Evolutionary conservation across 495 filamentous ascomycete species (phyloP).

Genomic region (Parachaetomium inaequale): DNA sequence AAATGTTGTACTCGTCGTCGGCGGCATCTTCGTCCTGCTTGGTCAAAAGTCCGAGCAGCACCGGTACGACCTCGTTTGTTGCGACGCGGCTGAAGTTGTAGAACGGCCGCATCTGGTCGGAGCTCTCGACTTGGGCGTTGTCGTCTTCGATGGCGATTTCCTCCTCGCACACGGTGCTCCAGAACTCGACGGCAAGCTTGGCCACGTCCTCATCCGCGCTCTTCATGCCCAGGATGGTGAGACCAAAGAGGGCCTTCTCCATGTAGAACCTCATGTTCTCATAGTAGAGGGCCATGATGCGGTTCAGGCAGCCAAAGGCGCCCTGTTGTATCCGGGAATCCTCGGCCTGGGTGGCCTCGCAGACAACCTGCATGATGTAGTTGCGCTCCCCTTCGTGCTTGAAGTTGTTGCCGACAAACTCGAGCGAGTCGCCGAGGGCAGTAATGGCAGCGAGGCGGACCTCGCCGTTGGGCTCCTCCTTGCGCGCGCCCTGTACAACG

Average conservation of each 20-base stretch:
- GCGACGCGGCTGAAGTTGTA: constrained; percentile 91
- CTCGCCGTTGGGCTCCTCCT: constrained; percentile 86
- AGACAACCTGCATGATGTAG: constrained; percentile 99
- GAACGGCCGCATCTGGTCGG: constrained; percentile 76
- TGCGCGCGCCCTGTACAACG: constrained; percentile 93
- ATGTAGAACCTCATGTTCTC: constrained; percentile 99
- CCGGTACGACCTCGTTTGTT: constrained; percentile 86
- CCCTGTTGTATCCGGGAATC: constrained; percentile 90
- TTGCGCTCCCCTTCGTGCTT: constrained; percentile 98
- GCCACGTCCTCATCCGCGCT: constrained; percentile 95
- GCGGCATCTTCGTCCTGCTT: constrained; percentile 96
- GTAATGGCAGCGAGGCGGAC: constrained; percentile 89
- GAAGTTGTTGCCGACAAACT: constrained; percentile 96
- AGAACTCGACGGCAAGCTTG: constrained; percentile 97
- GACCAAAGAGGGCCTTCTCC: constrained; percentile 97
- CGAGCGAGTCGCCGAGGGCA: constrained; percentile 92
- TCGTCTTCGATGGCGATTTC: constrained; percentile 97
- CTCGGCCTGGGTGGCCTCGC: constrained; percentile 90
- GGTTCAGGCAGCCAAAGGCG: constrained; percentile 93
- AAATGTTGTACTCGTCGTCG: constrained; percentile 96
- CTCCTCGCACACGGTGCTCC: constrained; percentile 99
- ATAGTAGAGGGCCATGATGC: constrained; percentile 97
- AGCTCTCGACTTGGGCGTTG: constrained; percentile 75
- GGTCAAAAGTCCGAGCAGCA: constrained; percentile 81
- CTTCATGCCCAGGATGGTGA: constrained; percentile 99